A percentile compares a stretch with the other conserved stretches of the same genome.
Evolutionary conservation across 331 rosid species (phyloP).

Genomic region (Telfairia occidentalis): DNA sequence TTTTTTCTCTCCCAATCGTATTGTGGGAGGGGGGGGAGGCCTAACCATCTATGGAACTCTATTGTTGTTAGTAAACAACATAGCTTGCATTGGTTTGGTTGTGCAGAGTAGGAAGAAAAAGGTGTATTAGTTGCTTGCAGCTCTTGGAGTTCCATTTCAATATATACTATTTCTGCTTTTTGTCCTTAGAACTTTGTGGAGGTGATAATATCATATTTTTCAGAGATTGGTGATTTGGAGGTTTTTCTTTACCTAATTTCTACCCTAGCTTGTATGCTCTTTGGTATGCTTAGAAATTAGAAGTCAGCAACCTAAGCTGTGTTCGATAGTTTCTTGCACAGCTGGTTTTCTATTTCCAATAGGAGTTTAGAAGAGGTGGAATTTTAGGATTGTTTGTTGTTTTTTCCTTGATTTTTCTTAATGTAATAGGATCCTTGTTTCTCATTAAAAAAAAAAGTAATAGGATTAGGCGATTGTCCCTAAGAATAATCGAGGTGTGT

Average conservation of each 20-base stretch:
- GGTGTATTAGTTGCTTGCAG: background rate
- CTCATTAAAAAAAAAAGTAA: too few relatives aligned
- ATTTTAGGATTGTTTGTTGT: background rate
- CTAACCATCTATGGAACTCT: background rate
- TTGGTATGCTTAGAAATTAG: too few relatives aligned
- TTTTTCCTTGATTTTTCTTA: too few relatives aligned
- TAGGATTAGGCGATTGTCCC: too few relatives aligned
- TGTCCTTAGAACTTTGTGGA: background rate
- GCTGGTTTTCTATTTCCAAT: background rate
- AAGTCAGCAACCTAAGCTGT: too few relatives aligned
- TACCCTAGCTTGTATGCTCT: too few relatives aligned
- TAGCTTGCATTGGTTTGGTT: background rate
- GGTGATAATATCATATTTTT: background rate
- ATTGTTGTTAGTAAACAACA: background rate
- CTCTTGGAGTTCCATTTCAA: background rate
- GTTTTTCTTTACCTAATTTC: background rate
- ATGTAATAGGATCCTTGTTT: too few relatives aligned
- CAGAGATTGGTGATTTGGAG: background rate
- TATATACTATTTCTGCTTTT: background rate
- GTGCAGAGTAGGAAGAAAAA: background rate
- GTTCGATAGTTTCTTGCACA: background rate
- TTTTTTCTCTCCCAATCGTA: background rate
- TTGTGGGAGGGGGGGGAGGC: too few relatives aligned
- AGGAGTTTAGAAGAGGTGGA: background rate
- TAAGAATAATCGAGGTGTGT: too few relatives aligned